Evolutionary conservation across 345 rosid genomes (phyloP).

Genomic region (Rhodomyrtus tomentosa): DNA sequence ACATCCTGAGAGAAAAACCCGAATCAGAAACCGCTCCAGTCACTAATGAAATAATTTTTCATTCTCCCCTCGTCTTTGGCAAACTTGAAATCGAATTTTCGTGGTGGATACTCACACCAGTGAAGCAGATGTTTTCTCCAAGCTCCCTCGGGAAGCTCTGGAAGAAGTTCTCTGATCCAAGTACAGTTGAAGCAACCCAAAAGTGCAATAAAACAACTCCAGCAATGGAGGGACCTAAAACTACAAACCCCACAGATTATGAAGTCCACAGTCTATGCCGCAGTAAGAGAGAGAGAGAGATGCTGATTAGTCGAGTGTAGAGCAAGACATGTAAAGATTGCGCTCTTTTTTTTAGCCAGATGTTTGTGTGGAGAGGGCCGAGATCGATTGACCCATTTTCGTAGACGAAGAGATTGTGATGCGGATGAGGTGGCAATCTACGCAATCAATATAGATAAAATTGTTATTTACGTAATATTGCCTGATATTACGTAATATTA

Average conservation of each 20-base stretch:
- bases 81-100: background rate
- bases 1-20: no score
- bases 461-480: no score
- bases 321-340: background rate
- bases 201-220: slow-evolving; percentile 57
- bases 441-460: no score
- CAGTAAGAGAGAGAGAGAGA: background rate
- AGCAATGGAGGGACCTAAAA: slow-evolving; percentile 67
- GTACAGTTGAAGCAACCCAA: slow-evolving; percentile 55
- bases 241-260: background rate
- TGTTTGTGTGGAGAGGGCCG: slow-evolving; percentile 65
- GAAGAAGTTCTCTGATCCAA: slow-evolving; percentile 39
- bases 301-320: background rate
- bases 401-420: slow-evolving; percentile 71
- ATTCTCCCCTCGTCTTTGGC: background rate
- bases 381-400: slow-evolving; percentile 54
- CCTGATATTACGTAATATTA: no score
- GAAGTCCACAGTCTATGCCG: background rate
- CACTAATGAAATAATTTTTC: background rate
- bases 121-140: slow-evolving; percentile 29
- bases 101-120: slow-evolving; percentile 27
- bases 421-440: no score
- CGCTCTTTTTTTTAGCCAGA: slow-evolving; percentile 36
- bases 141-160: slow-evolving; percentile 28
- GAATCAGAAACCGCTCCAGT: background rate